These are phyloP conservation scores for Xylariaceae sp. DNA, from an alignment of 2,329 filamentous ascomycete species.

Conservation along the genomic window DNA sequence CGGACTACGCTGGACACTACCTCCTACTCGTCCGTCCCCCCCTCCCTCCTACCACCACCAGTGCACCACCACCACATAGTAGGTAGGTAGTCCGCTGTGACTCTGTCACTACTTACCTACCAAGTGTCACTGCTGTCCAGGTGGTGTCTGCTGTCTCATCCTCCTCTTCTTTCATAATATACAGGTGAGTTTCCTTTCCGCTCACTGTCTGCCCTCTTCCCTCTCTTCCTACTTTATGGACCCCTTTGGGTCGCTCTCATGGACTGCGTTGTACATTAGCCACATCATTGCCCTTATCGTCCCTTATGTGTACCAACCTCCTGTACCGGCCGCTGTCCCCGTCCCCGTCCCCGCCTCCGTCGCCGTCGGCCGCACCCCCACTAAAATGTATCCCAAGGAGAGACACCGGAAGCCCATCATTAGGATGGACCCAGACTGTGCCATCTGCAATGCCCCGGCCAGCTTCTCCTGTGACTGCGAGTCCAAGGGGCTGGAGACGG, in stretches of 20 bases:
- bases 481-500: slow-evolving; percentile 57
- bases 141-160: slow-evolving; percentile 23
- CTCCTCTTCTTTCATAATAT: slow-evolving; percentile 31
- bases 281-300: slow-evolving; percentile 21
- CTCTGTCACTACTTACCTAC: too few relatives aligned
- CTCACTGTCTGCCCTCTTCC: slow-evolving; percentile 19
- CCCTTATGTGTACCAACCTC: slow-evolving; percentile 24
- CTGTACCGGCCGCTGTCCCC: slow-evolving; percentile 23
- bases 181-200: slow-evolving; percentile 30
- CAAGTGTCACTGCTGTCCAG: slow-evolving; percentile 21
- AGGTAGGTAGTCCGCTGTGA: slow-evolving; percentile 31
- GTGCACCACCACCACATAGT: too few relatives aligned
- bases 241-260: slow-evolving; percentile 32
- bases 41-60: slow-evolving; percentile 28
- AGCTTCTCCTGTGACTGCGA: slow-evolving; percentile 58
- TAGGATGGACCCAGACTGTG: slow-evolving; percentile 66
- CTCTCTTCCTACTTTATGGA: slow-evolving; percentile 29
- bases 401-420: slow-evolving; percentile 44
- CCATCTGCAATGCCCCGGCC: slow-evolving; percentile 58
- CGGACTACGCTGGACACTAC: slow-evolving; percentile 22
- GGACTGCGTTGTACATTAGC: slow-evolving; percentile 33
- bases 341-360: slow-evolving; percentile 27
- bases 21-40: slow-evolving; percentile 24
- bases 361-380: too few relatives aligned
- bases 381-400: slow-evolving; percentile 50